Evolutionary conservation across 2,329 filamentous ascomycete species (phyloP).

Genomic region (Ilyonectria destructans): DNA sequence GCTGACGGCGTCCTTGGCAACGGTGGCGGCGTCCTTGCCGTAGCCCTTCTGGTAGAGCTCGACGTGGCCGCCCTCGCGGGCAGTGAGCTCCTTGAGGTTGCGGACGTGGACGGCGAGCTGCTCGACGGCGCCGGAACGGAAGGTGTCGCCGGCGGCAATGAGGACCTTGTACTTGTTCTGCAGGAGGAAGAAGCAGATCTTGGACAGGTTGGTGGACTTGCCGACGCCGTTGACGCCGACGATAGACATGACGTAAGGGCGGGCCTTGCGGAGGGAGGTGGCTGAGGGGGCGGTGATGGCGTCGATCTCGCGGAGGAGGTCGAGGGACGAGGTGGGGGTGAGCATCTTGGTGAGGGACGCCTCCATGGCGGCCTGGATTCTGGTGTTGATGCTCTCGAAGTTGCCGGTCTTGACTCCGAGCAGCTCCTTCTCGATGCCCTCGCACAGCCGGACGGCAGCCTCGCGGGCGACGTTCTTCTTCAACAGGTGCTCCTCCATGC

Average conservation of each 20-base stretch:
- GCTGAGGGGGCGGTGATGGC: constrained; percentile 78
- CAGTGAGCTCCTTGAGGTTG: constrained; percentile 90
- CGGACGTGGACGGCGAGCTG: constrained; percentile 96
- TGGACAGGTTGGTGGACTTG: constrained; percentile 97
- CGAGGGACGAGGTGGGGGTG: constrained; percentile 94
- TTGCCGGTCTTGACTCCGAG: constrained; percentile 91
- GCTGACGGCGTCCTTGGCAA: constrained; percentile 93
- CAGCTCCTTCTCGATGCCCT: constrained; percentile 91
- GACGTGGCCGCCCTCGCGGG: constrained; percentile 86
- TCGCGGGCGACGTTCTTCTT: constrained; percentile 97
- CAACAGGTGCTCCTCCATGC: constrained; percentile 95
- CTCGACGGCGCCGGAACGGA: constrained; percentile 96
- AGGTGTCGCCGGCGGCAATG: constrained; percentile 95
- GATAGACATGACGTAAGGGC: constrained; percentile 97
- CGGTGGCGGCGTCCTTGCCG: constrained; percentile 95
- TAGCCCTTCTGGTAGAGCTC: constrained; percentile 98
- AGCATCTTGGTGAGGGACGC: constrained; percentile 94
- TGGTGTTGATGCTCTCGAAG: constrained; percentile 90
- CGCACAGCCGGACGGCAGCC: constrained; percentile 91
- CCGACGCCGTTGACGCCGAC: constrained; percentile 98
- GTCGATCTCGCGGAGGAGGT: constrained; percentile 94
- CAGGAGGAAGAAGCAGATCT: constrained; percentile 97
- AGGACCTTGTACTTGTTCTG: constrained; percentile 98
- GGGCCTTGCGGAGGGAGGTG: constrained; percentile 74
- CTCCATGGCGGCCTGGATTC: constrained; percentile 90